A percentile compares a stretch with the other conserved stretches of the same genome.
Conservation (phyloP, 2,329 filamentous ascomycete species). For the Pezicula radicicola region DNA sequence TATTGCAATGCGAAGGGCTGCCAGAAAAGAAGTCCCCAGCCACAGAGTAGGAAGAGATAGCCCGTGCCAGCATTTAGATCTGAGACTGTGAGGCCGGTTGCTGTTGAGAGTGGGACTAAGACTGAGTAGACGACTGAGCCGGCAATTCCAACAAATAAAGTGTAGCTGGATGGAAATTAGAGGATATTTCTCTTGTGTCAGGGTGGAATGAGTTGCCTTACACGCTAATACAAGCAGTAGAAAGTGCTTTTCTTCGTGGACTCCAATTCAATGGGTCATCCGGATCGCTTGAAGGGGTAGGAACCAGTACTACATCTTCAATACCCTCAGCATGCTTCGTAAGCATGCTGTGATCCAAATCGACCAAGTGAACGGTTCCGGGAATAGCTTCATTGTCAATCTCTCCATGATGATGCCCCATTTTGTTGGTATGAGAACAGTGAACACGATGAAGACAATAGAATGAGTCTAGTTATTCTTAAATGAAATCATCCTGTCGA, state of each 20-base stretch:
- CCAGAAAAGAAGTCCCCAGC: slow-evolving; percentile 8
- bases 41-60: slow-evolving; percentile 12
- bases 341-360: slow-evolving; percentile 6
- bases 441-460: too few relatives aligned
- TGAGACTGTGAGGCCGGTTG: slow-evolving; percentile 29
- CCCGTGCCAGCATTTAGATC: slow-evolving; percentile 35
- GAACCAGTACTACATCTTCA: slow-evolving; percentile 20
- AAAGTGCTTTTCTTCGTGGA: slow-evolving; percentile 19
- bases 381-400: slow-evolving; percentile 2
- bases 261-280: slow-evolving; percentile 33
- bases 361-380: slow-evolving; percentile 6
- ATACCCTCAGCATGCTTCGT: slow-evolving; percentile 8
- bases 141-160: slow-evolving; percentile 31
- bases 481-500: too few relatives aligned
- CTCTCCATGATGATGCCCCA: background rate
- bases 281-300: slow-evolving; percentile 26
- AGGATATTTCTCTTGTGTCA: background rate
- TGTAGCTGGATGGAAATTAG: background rate
- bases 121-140: slow-evolving; percentile 36
- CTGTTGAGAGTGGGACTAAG: slow-evolving; percentile 31
- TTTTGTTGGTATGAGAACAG: background rate
- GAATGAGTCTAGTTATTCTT: too few relatives aligned
- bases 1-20: slow-evolving; percentile 3
- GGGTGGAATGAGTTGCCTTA: background rate
- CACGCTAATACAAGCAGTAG: slow-evolving; percentile 8